Conservation (phyloP, 495 filamentous ascomycete genomes). For the Annulohypoxylon bovei region DNA sequence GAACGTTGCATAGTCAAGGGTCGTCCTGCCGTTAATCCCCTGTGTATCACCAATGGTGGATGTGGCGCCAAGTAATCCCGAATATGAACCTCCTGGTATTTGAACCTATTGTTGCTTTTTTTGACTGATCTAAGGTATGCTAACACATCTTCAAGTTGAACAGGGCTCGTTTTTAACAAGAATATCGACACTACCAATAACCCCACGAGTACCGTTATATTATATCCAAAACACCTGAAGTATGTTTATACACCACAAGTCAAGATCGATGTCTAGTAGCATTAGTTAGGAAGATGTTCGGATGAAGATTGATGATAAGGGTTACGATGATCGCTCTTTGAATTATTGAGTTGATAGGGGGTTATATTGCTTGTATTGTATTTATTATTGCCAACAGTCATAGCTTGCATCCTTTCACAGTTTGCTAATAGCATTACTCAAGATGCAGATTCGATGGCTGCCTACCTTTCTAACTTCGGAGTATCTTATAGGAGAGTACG, state of each 20-base stretch:
- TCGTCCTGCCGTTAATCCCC: neutral
- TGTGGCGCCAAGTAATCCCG: neutral
- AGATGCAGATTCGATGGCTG: no score
- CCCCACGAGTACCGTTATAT: neutral
- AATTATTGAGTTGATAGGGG: neutral
- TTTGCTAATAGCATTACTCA: neutral
- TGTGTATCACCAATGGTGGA: conserved; percentile 12
- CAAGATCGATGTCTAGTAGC: neutral
- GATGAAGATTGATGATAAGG: neutral
- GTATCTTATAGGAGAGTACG: no score
- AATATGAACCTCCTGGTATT: neutral
- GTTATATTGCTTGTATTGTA: neutral
- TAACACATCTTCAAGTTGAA: neutral
- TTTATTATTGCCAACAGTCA: neutral
- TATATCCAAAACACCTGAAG: neutral
- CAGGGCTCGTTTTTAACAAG: no score
- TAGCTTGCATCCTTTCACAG: neutral
- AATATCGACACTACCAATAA: neutral
- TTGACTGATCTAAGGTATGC: neutral
- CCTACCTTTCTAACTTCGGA: no score
- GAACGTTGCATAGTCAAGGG: neutral
- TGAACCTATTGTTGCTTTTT: neutral
- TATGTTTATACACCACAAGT: neutral
- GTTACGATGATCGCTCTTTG: neutral
- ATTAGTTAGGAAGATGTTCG: neutral